phyloP scores from a whole-genome alignment of 139 green algal genomes.

The Desmodesmus armatus region DNA sequence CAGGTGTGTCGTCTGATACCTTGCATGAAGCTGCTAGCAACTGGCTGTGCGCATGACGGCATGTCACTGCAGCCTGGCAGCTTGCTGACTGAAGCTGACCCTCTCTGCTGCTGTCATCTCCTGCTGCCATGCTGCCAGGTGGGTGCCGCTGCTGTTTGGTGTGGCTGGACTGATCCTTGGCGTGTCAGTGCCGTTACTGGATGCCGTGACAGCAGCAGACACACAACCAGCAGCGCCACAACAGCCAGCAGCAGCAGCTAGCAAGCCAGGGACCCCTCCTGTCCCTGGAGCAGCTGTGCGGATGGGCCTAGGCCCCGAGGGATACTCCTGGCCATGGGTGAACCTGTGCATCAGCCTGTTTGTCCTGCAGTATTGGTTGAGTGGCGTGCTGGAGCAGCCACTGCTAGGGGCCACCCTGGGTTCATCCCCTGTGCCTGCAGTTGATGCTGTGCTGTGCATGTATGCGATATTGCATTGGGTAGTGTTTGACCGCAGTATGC shows the following conservation, averaged over 20 bases:
- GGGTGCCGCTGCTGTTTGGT: slow-evolving; percentile 78
- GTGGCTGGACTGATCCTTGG: slow-evolving; percentile 74
- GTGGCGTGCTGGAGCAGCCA: slow-evolving; percentile 53
- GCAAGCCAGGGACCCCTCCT: neutral
- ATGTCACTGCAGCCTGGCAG: no score
- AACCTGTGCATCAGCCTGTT: slow-evolving; percentile 58
- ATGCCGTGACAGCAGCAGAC: slow-evolving; percentile 29
- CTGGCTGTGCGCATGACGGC: no score
- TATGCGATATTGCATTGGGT: slow-evolving; percentile 38
- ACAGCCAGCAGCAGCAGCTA: neutral
- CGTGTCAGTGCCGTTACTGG: slow-evolving; percentile 55
- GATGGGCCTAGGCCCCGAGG: no score
- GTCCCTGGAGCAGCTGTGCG: neutral
- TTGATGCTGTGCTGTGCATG: slow-evolving; percentile 44
- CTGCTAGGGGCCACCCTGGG: slow-evolving; percentile 36
- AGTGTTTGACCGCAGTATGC: slow-evolving; percentile 52
- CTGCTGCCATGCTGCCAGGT: no score
- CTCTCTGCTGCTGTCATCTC: no score
- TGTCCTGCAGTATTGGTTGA: slow-evolving; percentile 63
- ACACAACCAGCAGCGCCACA: neutral
- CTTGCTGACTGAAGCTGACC: no score
- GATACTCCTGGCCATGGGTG: slow-evolving; percentile 53
- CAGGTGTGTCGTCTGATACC: no score
- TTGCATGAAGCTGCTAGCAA: no score
- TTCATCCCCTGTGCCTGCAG: neutral